phyloP scores from a whole-genome alignment of 495 filamentous ascomycete genomes.

The Trichoderma erinaceum region DNA sequence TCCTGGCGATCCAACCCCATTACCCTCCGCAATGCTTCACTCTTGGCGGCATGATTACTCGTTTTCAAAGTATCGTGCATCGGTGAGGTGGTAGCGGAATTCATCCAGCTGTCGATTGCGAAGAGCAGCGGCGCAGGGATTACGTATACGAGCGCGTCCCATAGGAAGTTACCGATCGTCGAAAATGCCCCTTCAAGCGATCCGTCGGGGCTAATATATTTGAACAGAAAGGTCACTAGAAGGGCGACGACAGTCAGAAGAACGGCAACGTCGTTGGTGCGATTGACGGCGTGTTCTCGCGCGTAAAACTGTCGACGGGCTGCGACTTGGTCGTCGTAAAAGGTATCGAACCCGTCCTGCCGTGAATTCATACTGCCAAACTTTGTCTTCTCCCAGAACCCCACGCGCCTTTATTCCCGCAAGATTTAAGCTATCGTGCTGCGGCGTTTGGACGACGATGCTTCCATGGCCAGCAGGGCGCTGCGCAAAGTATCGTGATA shows the following conservation, averaged over 20 bases:
- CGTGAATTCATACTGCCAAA: conserved; percentile 13
- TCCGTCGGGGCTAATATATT: neutral
- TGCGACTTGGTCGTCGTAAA: conserved; percentile 5
- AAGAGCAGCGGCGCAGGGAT: conserved; percentile 56
- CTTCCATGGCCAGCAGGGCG: conserved; percentile 13
- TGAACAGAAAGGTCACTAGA: neutral
- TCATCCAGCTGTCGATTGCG: conserved; percentile 47
- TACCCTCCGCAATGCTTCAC: conserved; percentile 59
- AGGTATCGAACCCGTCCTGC: conserved; percentile 6
- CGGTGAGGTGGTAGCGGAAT: conserved; percentile 30
- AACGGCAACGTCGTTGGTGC: conserved; percentile 6
- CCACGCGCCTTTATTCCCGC: conserved; percentile 1
- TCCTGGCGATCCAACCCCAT: conserved; percentile 54
- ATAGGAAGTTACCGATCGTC: conserved; percentile 29
- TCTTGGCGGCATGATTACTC: conserved; percentile 52
- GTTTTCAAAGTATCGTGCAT: conserved; percentile 21
- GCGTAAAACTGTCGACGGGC: conserved; percentile 8
- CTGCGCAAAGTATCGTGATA: neutral
- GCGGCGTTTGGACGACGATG: neutral
- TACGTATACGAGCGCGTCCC: conserved; percentile 57
- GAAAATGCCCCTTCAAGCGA: neutral
- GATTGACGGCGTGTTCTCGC: neutral
- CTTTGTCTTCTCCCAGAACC: neutral
- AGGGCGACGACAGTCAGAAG: neutral
- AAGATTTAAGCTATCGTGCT: neutral